Evolutionary conservation across 371 early-diverging fungal species (phyloP).

Genomic region (Basidiobolus meristosporus): DNA sequence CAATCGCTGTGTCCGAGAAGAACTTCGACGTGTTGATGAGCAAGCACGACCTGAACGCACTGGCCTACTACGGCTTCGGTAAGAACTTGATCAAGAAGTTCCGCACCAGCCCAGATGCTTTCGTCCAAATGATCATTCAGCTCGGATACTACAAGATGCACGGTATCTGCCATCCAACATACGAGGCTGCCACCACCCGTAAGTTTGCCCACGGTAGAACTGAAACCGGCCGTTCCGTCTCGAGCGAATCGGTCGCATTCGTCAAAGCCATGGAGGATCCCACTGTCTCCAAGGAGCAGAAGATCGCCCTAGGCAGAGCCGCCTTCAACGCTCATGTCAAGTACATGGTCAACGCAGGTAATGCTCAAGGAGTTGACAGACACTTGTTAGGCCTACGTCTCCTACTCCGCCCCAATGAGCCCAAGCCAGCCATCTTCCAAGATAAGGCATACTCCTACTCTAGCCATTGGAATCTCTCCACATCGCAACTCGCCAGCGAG

Average conservation of each 20-base stretch:
- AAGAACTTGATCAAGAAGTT: conserved; percentile 82
- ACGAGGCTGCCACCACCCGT: conserved; percentile 82
- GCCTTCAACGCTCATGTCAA: conserved; percentile 58
- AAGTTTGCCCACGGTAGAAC: conserved; percentile 86
- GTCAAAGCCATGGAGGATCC: conserved; percentile 73
- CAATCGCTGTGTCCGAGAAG: conserved; percentile 35
- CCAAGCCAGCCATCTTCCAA: conserved; percentile 57
- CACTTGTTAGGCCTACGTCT: conserved; percentile 69
- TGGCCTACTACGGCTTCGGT: conserved; percentile 69
- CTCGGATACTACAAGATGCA: conserved; percentile 85
- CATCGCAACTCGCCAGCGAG: conserved; percentile 80
- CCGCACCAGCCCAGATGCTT: conserved; percentile 80
- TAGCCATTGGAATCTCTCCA: conserved; percentile 85
- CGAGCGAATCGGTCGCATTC: conserved; percentile 58
- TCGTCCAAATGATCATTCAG: conserved; percentile 88
- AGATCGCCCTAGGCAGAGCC: conserved; percentile 40
- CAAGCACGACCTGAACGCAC: conserved; percentile 62
- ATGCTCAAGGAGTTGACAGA: conserved; percentile 78
- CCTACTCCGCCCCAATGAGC: conserved; percentile 40
- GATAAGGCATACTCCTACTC: conserved; percentile 67
- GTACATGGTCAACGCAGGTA: conserved; percentile 66
- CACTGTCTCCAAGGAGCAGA: conserved; percentile 19
- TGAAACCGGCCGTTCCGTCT: conserved; percentile 81
- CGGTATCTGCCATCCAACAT: conserved; percentile 59
- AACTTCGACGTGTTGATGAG: conserved; percentile 48